Percentiles rank a stretch among this genome's conserved stretches.
These are phyloP conservation scores for Blastocystis sp. DNA, from an alignment of 352 stramenopile genomes.

Conservation along the genomic window DNA sequence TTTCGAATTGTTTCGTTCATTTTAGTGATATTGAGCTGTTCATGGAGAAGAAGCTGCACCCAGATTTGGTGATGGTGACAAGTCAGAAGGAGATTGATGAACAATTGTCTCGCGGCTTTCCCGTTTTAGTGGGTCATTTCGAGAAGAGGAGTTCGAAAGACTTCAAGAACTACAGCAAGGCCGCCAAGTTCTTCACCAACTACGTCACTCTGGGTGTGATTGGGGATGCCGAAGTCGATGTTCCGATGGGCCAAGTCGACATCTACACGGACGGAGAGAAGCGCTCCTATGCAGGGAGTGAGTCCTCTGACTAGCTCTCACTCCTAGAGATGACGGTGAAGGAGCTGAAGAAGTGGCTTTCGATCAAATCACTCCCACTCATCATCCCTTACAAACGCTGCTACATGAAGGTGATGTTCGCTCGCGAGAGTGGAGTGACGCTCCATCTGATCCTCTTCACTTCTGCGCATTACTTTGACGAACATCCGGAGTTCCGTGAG, in stretches of 20 bases:
- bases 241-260: not conserved
- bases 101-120: not conserved
- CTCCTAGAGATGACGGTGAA: conserved; percentile 53
- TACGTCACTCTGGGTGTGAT: conserved; percentile 14
- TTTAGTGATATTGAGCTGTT: conserved; percentile 21
- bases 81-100: not conserved
- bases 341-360: conserved; percentile 34
- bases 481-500: not conserved
- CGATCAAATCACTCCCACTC: not conserved
- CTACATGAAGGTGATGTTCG: conserved; percentile 39
- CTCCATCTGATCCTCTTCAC: conserved; percentile 1
- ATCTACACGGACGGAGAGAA: conserved; percentile 9
- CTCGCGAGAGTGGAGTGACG: not conserved
- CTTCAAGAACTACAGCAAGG: conserved; percentile 54
- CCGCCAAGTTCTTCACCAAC: not conserved
- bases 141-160: conserved; percentile 36
- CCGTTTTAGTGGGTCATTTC: conserved; percentile 4
- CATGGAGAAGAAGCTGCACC: conserved; percentile 40
- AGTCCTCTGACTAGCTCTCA: not conserved
- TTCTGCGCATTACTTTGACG: not conserved
- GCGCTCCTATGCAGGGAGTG: not conserved
- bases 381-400: conserved; percentile 4
- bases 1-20: not conserved
- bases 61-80: not conserved
- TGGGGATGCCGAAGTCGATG: not conserved